Evolutionary conservation across 2,329 filamentous ascomycete species (phyloP).

Genomic region (Xylaria sp.): DNA sequence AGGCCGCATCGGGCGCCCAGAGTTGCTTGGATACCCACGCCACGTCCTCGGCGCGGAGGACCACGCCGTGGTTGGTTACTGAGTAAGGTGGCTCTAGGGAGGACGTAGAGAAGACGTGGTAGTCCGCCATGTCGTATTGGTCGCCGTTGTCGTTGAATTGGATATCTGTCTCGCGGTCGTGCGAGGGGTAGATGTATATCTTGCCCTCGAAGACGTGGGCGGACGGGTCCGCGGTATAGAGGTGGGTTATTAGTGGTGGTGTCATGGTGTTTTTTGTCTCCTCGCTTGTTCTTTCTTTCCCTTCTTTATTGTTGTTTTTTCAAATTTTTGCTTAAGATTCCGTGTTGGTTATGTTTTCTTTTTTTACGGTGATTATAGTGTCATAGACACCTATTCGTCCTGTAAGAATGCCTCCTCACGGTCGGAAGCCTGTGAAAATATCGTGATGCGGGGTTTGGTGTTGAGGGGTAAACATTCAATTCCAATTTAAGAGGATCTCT

Average conservation of each 20-base stretch:
- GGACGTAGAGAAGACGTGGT: constrained; percentile 73
- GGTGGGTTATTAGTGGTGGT: constrained; percentile 72
- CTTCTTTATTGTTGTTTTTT: constrained; percentile 6
- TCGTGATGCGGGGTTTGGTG: constrained; percentile 38
- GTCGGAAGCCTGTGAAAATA: background rate
- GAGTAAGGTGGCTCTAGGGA: constrained; percentile 57
- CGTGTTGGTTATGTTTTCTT: background rate
- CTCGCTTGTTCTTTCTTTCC: background rate
- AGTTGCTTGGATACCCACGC: constrained; percentile 81
- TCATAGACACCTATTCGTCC: background rate
- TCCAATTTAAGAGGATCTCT: background rate
- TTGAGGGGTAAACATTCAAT: constrained; percentile 29
- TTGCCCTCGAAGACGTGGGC: constrained; percentile 79
- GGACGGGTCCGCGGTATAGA: constrained; percentile 81
- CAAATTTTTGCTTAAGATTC: too few species aligned
- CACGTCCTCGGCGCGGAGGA: constrained; percentile 66
- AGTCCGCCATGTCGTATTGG: constrained; percentile 85
- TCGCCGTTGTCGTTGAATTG: constrained; percentile 83
- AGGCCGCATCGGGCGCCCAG: constrained; percentile 79
- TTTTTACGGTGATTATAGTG: background rate
- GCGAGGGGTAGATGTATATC: constrained; percentile 81
- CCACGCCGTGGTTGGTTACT: constrained; percentile 74
- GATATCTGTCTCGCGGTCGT: constrained; percentile 78
- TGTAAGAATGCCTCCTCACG: background rate
- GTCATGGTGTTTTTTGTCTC: constrained; percentile 44